phyloP scores from a whole-genome alignment of 2,329 filamentous ascomycete species.

The Nigrospora osmanthi region DNA sequence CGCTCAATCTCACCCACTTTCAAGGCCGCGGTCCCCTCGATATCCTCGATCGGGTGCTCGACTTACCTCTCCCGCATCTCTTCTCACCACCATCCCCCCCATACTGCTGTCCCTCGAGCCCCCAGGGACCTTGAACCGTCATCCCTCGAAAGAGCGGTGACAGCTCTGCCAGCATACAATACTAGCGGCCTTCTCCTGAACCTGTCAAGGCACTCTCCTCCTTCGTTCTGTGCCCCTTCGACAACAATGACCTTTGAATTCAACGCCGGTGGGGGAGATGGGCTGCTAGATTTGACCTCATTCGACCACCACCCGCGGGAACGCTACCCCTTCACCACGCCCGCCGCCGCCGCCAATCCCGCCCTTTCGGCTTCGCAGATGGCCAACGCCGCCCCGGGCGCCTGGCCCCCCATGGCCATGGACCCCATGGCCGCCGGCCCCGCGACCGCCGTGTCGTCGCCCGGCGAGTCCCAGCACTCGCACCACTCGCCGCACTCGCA shows the following conservation, averaged over 20 bases:
- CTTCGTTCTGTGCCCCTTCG: slow-evolving; percentile 22
- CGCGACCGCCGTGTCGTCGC: slow-evolving; percentile 40
- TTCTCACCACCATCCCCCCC: slow-evolving; percentile 4
- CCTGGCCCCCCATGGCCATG: slow-evolving; percentile 41
- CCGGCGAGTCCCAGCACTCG: slow-evolving; percentile 31
- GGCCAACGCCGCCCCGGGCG: slow-evolving; percentile 29
- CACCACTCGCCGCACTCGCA: slow-evolving; percentile 23
- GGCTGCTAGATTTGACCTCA: slow-evolving; percentile 50
- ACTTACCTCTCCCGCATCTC: slow-evolving; percentile 4
- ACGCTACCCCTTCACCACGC: slow-evolving; percentile 44
- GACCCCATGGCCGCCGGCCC: slow-evolving; percentile 37
- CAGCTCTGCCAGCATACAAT: slow-evolving; percentile 34
- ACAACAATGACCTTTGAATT: slow-evolving; percentile 53
- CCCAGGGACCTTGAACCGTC: slow-evolving; percentile 6
- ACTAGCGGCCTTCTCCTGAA: slow-evolving; percentile 33
- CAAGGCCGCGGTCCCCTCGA: slow-evolving; percentile 6
- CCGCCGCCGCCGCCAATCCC: slow-evolving; percentile 28
- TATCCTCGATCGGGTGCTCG: slow-evolving; percentile 7
- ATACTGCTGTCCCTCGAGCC: slow-evolving; percentile 2
- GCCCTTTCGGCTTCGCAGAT: slow-evolving; percentile 28
- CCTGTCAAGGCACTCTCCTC: slow-evolving; percentile 23
- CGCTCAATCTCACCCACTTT: slow-evolving; percentile 7
- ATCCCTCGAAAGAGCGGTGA: slow-evolving; percentile 35
- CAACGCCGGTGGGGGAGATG: slow-evolving; percentile 48
- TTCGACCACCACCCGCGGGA: slow-evolving; percentile 45